Percentiles rank a stretch among this genome's conserved stretches.
phyloP scores from a whole-genome alignment of 441 rosid species.

The Arabidopsis hybrid region DNA sequence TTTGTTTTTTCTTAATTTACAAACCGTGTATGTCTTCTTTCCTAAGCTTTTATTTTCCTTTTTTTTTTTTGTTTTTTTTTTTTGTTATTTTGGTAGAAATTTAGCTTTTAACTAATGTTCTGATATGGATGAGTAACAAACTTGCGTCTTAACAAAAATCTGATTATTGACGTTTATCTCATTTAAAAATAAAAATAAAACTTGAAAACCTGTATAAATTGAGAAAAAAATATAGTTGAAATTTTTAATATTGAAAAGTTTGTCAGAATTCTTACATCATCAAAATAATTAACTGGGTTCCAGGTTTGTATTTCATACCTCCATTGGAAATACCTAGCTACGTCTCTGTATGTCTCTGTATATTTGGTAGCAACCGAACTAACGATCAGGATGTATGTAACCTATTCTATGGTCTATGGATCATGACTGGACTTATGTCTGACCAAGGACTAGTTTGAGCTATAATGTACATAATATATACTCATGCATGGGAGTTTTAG shows the following conservation, averaged over 20 bases:
- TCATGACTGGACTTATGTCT: slow-evolving; percentile 15
- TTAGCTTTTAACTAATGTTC: background rate
- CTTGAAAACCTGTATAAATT: background rate
- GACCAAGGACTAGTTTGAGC: slow-evolving; percentile 28
- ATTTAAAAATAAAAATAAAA: background rate
- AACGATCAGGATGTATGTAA: slow-evolving; percentile 13
- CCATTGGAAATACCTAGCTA: background rate
- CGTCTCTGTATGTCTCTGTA: background rate
- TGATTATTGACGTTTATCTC: too few species aligned
- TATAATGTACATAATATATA: background rate
- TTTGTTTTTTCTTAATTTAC: background rate
- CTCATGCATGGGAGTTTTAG: too few species aligned
- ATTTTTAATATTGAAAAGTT: background rate
- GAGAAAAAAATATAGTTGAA: background rate
- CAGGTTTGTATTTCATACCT: slow-evolving; percentile 39
- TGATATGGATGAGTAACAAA: too few species aligned
- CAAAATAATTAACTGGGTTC: slow-evolving; percentile 37
- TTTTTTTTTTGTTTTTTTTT: too few species aligned
- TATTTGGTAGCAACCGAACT: slow-evolving; percentile 39
- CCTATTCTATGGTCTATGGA: background rate
- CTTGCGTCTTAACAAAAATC: too few species aligned
- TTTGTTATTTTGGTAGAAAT: background rate
- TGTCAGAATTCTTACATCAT: background rate
- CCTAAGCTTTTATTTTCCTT: background rate
- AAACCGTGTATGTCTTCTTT: background rate